A percentile compares a stretch with the other conserved stretches of the same genome.
These are phyloP conservation scores for Aspergillus sojae DNA, from an alignment of 2,329 filamentous ascomycete genomes.

Conservation along the genomic window DNA sequence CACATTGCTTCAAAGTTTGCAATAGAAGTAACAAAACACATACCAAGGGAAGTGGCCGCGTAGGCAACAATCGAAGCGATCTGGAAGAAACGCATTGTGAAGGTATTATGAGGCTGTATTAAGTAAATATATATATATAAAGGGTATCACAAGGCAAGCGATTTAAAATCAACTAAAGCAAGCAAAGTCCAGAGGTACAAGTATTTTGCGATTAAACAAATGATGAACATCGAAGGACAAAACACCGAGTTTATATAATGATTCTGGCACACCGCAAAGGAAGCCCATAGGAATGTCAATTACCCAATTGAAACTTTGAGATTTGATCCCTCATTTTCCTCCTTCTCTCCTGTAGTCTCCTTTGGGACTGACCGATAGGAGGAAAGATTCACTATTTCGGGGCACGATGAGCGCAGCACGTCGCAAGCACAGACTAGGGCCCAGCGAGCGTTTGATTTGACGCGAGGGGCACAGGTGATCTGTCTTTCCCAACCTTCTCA, in stretches of 20 bases:
- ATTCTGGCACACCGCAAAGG: constrained; percentile 12
- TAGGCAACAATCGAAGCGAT: constrained; percentile 30
- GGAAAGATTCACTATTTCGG: constrained; percentile 10
- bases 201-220: neutral
- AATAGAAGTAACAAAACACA: neutral
- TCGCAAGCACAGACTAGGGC: constrained; percentile 5
- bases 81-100: constrained; percentile 32
- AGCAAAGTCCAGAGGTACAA: constrained; percentile 8
- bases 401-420: constrained; percentile 6
- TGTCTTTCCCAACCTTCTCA: constrained; percentile 7
- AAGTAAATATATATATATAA: neutral
- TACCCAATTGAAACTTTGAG: constrained; percentile 1
- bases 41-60: constrained; percentile 35
- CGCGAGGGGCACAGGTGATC: constrained; percentile 21
- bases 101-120: neutral
- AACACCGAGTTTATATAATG: constrained; percentile 10
- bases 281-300: constrained; percentile 1
- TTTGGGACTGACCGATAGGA: constrained; percentile 13
- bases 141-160: constrained; percentile 10
- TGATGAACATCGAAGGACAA: neutral
- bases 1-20: neutral
- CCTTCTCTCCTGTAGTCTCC: constrained; percentile 3
- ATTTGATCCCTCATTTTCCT: constrained; percentile 5
- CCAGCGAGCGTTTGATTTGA: constrained; percentile 7
- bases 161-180: neutral